Base-by-base conservation (phyloP, 164 flowering plant species). In the Annona squamosa region DNA sequence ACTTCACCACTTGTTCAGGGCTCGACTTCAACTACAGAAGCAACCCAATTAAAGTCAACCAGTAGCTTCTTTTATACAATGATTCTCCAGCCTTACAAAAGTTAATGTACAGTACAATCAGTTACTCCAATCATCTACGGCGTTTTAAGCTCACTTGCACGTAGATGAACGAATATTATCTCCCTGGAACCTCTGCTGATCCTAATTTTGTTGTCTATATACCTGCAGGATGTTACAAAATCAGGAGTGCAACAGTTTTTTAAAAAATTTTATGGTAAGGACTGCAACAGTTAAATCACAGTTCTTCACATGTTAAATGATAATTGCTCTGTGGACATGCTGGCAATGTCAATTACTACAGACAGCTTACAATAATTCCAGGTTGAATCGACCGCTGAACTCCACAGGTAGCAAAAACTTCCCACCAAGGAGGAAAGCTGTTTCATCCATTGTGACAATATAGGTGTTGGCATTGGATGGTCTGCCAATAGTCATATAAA, bases 401-500 rank as follows among this genome's bases (percentile, higher is more conserved):
- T 91, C 94, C 42, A 89, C 61, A 0, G 97, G 97, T 72, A 87
- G 79, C 61, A 92, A 95, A 78, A 86, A 87, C 67, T 75, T 79
- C 3, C 98, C 97, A 3, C 98, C 97, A 2, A 73, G 81, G 68
- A 94, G 64, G 56, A 94, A 83, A 63, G 97, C 97, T 69, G 88
- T 93, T 82, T 89, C 92, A 72, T 88, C 90, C 97, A 92, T 94
- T 19, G 74, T 83, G 16, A 92, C 79, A 48, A 86, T 87, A 48
- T 89, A 94, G 4, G 64, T 72, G 44, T 79, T 86, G 48, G 70
- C 13, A 12, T 83, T 90, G 48, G 88, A 78, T 85, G 85, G 87
- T 79, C 98, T 94, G 88, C 70, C 67, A 72, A 48, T 6, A 43
- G 56, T 46, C 18, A 70, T 5, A 18, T 6, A 43, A 64, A 37